Conservation (phyloP, 352 stramenopile genomes). For the Peronospora destructor region DNA sequence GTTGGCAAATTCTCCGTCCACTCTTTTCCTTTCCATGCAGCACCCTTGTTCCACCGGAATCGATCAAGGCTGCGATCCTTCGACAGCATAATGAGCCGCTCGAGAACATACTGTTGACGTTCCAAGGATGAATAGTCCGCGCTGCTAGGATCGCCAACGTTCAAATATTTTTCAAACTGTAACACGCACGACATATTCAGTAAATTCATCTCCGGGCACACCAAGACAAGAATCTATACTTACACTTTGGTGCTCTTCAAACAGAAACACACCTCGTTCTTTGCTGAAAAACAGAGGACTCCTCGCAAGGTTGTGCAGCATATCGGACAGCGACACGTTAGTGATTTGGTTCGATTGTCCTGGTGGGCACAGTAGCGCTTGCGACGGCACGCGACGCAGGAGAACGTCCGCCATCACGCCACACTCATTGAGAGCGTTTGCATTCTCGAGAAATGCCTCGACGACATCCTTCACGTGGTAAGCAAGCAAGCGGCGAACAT, state of each 20-base stretch:
- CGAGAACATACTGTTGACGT: slow-evolving; percentile 76
- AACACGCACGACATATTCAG: slow-evolving; percentile 7
- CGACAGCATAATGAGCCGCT: slow-evolving; percentile 80
- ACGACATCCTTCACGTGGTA: slow-evolving; percentile 83
- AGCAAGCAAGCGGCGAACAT: slow-evolving; percentile 69
- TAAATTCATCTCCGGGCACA: slow-evolving; percentile 1
- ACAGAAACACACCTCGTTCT: slow-evolving; percentile 64
- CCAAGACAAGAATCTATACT: slow-evolving; percentile 13
- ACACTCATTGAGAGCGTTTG: slow-evolving; percentile 69
- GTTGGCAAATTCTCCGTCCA: slow-evolving; percentile 73
- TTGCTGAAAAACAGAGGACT: slow-evolving; percentile 74
- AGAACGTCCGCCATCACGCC: slow-evolving; percentile 76
- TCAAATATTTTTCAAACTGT: slow-evolving; percentile 84
- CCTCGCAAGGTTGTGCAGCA: slow-evolving; percentile 55
- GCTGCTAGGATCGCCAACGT: slow-evolving; percentile 65
- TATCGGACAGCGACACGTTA: slow-evolving; percentile 76
- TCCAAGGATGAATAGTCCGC: slow-evolving; percentile 70
- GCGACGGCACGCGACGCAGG: slow-evolving; percentile 54
- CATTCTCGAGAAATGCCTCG: slow-evolving; percentile 75
- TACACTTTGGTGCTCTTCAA: slow-evolving; percentile 75
- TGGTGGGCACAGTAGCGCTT: slow-evolving; percentile 69
- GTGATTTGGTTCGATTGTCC: slow-evolving; percentile 69
- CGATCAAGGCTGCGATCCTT: slow-evolving; percentile 80
- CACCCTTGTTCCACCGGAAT: slow-evolving; percentile 79
- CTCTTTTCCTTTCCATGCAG: slow-evolving; percentile 79